Conservation (phyloP, 2,329 filamentous ascomycete genomes). For the Aureobasidium sp. region DNA sequence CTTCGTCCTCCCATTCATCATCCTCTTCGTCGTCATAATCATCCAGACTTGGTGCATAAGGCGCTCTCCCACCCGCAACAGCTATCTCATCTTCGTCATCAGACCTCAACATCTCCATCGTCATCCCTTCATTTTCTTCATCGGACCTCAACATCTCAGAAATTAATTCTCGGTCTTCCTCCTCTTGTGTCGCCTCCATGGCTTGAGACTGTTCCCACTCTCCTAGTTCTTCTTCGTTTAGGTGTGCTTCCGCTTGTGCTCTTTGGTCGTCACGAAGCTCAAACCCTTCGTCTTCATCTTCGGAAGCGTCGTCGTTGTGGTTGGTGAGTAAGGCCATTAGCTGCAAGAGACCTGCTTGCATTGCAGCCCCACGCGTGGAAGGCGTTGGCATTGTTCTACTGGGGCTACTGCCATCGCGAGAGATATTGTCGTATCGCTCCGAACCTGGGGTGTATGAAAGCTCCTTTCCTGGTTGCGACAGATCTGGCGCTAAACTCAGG, state of each 20-base stretch:
- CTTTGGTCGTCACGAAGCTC: not conserved
- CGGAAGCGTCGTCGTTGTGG: not conserved
- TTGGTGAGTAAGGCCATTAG: slow-evolving; percentile 16
- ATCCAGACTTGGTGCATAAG: not conserved
- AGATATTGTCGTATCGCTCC: not conserved
- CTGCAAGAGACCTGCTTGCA: slow-evolving; percentile 15
- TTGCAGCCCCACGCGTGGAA: not conserved
- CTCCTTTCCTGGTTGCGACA: slow-evolving; percentile 5
- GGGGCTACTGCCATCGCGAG: not conserved
- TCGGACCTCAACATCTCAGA: slow-evolving; percentile 9
- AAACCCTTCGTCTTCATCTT: not conserved
- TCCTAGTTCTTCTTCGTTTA: not conserved
- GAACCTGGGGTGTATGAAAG: not conserved
- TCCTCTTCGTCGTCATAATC: not conserved
- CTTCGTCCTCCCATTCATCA: not conserved
- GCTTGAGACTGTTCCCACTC: not conserved
- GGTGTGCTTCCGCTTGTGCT: no score
- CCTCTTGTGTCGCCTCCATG: no score
- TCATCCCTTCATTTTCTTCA: slow-evolving; percentile 5
- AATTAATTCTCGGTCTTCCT: not conserved
- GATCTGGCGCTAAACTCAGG: slow-evolving; percentile 30
- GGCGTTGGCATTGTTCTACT: not conserved
- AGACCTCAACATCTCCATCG: slow-evolving; percentile 13
- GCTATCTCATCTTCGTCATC: slow-evolving; percentile 9
- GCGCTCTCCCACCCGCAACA: not conserved